These are phyloP conservation scores for Tolypocladium sp. DNA, from an alignment of 2,329 filamentous ascomycete genomes.

Conservation along the genomic window DNA sequence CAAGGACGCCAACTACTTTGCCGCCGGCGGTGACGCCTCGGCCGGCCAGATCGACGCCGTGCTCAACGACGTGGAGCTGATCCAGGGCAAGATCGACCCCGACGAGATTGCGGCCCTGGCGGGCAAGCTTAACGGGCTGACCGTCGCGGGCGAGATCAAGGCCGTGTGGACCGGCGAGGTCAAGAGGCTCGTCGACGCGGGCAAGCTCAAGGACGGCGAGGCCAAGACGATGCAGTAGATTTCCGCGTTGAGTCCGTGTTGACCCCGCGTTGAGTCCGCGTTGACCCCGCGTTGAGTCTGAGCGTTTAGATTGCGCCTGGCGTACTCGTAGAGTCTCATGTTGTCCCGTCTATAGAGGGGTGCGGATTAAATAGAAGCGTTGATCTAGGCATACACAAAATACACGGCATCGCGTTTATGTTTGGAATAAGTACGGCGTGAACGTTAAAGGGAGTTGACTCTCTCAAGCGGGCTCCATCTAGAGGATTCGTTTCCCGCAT, in stretches of 20 bases:
- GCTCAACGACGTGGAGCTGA: constrained; percentile 73
- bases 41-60: constrained; percentile 72
- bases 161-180: constrained; percentile 69
- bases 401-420: neutral
- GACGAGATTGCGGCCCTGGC: constrained; percentile 85
- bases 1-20: constrained; percentile 98
- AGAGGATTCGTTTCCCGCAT: no score
- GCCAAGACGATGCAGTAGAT: constrained; percentile 49
- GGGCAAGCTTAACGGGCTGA: constrained; percentile 68
- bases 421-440: neutral
- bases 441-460: no score
- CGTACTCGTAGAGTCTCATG: neutral
- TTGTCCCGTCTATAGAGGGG: neutral
- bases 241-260: neutral
- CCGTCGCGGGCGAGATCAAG: constrained; percentile 79
- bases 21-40: constrained; percentile 59
- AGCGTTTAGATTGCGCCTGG: neutral
- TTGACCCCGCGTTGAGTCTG: neutral
- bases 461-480: no score
- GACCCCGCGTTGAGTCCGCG: neutral
- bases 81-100: constrained; percentile 81
- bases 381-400: neutral
- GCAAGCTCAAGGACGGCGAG: constrained; percentile 81
- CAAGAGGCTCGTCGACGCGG: constrained; percentile 66
- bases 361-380: neutral